Percentiles rank a stretch among this genome's conserved stretches.
phyloP scores from a whole-genome alignment of 306 rosid genomes.

The Quercus berberidifolia region DNA sequence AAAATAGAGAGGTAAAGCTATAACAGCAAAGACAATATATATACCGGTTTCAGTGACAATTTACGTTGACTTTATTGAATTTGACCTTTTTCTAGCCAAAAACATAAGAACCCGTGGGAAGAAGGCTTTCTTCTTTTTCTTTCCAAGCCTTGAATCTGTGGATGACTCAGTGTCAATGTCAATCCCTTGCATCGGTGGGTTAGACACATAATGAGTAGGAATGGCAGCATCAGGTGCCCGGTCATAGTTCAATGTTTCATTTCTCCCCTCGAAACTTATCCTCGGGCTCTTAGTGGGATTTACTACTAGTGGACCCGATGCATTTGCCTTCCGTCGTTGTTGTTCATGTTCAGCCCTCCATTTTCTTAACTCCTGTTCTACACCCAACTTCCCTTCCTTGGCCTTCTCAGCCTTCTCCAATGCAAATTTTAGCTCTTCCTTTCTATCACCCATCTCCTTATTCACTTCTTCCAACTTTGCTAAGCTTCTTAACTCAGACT shows the following conservation, averaged over 20 bases:
- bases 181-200: conserved; percentile 42
- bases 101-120: conserved; percentile 90
- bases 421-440: conserved; percentile 72
- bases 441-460: conserved; percentile 64
- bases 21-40: conserved; percentile 26
- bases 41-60: conserved; percentile 14
- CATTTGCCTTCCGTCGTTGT: conserved; percentile 64
- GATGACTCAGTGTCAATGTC: conserved; percentile 40
- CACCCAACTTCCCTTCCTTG: conserved; percentile 94
- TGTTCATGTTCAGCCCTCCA: conserved; percentile 97
- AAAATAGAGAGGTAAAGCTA: conserved; percentile 23
- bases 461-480: conserved; percentile 81
- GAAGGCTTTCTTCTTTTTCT: conserved; percentile 72
- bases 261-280: conserved; percentile 60
- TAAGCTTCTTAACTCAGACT: conserved; percentile 70
- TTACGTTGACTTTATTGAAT: conserved; percentile 46
- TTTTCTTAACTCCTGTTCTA: conserved; percentile 86
- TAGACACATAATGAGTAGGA: conserved; percentile 34
- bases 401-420: conserved; percentile 96
- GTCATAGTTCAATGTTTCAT: conserved; percentile 37
- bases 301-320: conserved; percentile 45
- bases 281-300: conserved; percentile 61
- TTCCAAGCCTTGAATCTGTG: conserved; percentile 54
- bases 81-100: conserved; percentile 62
- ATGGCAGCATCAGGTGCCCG: conserved; percentile 20